phyloP scores from a whole-genome alignment of 805 yeast genomes.

The Yarrowia alimentaria region DNA sequence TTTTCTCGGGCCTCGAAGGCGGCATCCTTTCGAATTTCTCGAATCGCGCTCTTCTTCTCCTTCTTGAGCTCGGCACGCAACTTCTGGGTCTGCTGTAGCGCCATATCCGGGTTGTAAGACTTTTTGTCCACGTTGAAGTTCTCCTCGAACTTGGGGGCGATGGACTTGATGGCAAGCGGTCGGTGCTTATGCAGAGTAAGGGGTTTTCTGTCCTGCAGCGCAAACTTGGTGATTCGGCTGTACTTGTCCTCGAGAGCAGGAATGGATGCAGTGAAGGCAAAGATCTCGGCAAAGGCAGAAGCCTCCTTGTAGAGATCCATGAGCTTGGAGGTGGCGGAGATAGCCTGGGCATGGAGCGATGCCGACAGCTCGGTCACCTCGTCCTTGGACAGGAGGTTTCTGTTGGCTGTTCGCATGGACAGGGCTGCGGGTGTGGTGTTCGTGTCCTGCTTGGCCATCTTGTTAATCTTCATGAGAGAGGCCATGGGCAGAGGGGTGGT shows the following conservation, averaged over 20 bases:
- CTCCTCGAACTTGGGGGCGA: conserved; percentile 90
- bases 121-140: conserved; percentile 94
- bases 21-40: conserved; percentile 87
- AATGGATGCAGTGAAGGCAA: conserved; percentile 32
- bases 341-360: conserved; percentile 17
- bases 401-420: conserved; percentile 4
- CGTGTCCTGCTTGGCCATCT: no score
- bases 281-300: conserved; percentile 59
- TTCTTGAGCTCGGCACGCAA: conserved; percentile 82
- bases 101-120: conserved; percentile 79
- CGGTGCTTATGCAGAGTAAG: conserved; percentile 78
- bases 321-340: conserved; percentile 9
- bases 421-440: neutral
- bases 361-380: conserved; percentile 1
- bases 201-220: conserved; percentile 58
- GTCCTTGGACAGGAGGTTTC: neutral
- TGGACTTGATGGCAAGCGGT: conserved; percentile 78
- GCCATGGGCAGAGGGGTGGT: conserved; percentile 44
- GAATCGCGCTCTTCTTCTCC: conserved; percentile 82
- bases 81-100: conserved; percentile 79
- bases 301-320: conserved; percentile 52
- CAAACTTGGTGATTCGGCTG: conserved; percentile 50
- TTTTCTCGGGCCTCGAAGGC: conserved; percentile 84
- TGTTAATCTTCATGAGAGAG: conserved; percentile 15
- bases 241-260: conserved; percentile 42